Evolutionary conservation across 805 yeast genomes (phyloP).

Genomic region (Hanseniaspora lachancei): DNA sequence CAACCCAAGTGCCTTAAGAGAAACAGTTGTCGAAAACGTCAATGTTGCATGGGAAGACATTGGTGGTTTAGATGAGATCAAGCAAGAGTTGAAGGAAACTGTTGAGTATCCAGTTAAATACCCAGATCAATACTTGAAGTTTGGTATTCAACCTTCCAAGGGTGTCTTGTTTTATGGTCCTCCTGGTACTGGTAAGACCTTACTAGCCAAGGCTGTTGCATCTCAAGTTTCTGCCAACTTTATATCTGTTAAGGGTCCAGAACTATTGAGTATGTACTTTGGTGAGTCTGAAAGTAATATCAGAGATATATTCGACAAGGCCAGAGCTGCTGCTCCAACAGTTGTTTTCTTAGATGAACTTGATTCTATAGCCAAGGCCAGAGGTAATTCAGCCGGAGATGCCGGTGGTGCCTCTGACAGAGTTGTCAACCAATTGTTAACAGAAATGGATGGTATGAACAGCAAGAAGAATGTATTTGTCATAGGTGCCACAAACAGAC

Average conservation of each 20-base stretch:
- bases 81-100: slow-evolving; percentile 94
- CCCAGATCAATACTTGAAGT: slow-evolving; percentile 97
- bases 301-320: slow-evolving; percentile 95
- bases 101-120: slow-evolving; percentile 98
- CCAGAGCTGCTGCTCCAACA: slow-evolving; percentile 98
- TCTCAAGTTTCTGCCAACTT: slow-evolving; percentile 98
- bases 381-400: slow-evolving; percentile 85
- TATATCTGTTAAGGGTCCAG: slow-evolving; percentile 95
- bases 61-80: slow-evolving; percentile 95
- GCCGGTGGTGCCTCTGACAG: slow-evolving; percentile 96
- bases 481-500: slow-evolving; percentile 98
- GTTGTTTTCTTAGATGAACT: slow-evolving; percentile 96
- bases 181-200: slow-evolving; percentile 99
- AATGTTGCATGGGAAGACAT: slow-evolving; percentile 99
- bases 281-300: slow-evolving; percentile 97
- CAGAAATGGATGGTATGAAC: slow-evolving; percentile 99
- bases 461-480: slow-evolving; percentile 98
- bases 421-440: slow-evolving; percentile 87
- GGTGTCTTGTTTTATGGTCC: slow-evolving; percentile 99
- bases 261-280: slow-evolving; percentile 94
- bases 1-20: slow-evolving; percentile 97
- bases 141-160: slow-evolving; percentile 93
- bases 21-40: slow-evolving; percentile 96
- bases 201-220: slow-evolving; percentile 97
- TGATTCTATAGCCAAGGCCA: slow-evolving; percentile 93